Base-by-base conservation (phyloP, 371 early-diverging fungal genomes). In the Umbelopsis sp. region DNA sequence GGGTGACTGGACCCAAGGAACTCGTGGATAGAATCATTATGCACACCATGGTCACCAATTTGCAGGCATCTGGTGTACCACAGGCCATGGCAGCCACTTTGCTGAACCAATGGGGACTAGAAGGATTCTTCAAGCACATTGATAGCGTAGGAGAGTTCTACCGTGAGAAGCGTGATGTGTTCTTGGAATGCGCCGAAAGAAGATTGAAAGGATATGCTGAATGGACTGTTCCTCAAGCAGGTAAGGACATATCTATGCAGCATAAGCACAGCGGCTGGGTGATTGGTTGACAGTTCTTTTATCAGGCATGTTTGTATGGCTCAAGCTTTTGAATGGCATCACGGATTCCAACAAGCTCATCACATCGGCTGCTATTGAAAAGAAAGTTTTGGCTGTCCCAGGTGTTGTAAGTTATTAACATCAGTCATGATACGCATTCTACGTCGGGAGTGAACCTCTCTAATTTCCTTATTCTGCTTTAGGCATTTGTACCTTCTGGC, bases 281-380 rank as follows among this genome's bases (percentile, higher is more conserved):
- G n/a, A 22, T 22, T 9, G 7, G 63, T 16, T 62, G 18, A 14
- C 9, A 18, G 6, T 12, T 35, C 14, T 16, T 22, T 29, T 29
- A 29, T 29, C 38, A 67, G 84, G 84, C 50, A 95, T 95, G 94
- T 95, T 95, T 79, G 79, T 93, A 10, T 95, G 96, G 96, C 71
- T 94, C 38, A 83, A 87, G 24, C 74, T 93, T 44, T 72, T 85
- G 29, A 77, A 82, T 16, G 85, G 86, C 4, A 84, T 93, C 38
- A 66, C 67, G 9, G 93, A 94, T 72, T 84, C 92, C 10, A 76
- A 82, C 9, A 82, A 88, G 25, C 66, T 94, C 63, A 84, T 93
- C 38, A 74, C 84, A 74, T 79, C 65, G 41, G 88, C 88, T 72
- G 93, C 93, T 7, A 67, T 89, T 24, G 89, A 89, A 63, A 87